These are phyloP conservation scores for Cercophora scortea DNA, from an alignment of 495 filamentous ascomycete genomes.

Conservation along the genomic window DNA sequence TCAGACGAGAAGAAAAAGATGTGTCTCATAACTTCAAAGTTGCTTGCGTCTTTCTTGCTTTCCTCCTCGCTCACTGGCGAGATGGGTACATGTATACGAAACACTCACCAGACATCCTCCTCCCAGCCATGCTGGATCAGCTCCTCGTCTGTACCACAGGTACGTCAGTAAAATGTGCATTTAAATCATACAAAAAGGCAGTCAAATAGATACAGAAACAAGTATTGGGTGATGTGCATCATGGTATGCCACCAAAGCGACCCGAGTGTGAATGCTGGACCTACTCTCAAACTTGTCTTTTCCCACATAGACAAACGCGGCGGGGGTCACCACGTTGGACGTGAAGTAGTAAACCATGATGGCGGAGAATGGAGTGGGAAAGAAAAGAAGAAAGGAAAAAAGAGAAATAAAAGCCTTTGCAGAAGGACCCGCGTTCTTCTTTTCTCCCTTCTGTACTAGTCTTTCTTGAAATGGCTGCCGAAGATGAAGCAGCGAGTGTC, in stretches of 20 bases:
- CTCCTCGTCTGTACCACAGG: conserved; percentile 69
- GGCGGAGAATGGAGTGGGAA: background rate
- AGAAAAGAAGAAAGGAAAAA: background rate
- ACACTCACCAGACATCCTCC: conserved; percentile 81
- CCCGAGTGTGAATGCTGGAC: conserved; percentile 12
- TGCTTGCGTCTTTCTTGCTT: background rate
- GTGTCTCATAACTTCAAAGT: conserved; percentile 4
- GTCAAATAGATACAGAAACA: too few relatives aligned
- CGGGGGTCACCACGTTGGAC: conserved; percentile 59
- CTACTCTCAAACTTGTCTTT: conserved; percentile 99
- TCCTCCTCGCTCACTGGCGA: background rate
- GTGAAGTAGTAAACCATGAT: conserved; percentile 94
- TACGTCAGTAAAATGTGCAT: background rate
- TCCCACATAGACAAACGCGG: conserved; percentile 89
- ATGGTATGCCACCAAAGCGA: too few relatives aligned
- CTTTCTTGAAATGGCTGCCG: too few relatives aligned
- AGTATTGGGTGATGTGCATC: too few relatives aligned
- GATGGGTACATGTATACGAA: background rate
- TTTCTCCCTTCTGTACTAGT: too few relatives aligned
- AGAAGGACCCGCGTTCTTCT: background rate
- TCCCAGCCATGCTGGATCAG: conserved; percentile 89
- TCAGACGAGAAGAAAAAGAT: background rate
- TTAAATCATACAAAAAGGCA: background rate
- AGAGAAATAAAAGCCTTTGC: background rate
- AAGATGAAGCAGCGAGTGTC: too few relatives aligned